phyloP scores from a whole-genome alignment of 345 rosid genomes.

The Salix exigua region DNA sequence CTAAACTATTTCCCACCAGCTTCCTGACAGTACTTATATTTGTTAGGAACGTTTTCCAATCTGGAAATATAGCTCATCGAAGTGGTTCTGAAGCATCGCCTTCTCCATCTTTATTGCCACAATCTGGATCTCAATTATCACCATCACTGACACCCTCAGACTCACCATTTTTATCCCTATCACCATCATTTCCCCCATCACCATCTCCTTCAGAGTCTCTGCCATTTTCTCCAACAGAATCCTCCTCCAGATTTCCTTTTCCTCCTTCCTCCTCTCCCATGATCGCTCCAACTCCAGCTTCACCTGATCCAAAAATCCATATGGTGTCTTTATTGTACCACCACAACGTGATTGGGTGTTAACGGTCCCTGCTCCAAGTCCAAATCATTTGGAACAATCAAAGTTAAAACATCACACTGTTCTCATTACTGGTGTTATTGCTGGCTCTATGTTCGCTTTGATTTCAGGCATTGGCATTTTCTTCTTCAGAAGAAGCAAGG shows the following conservation, averaged over 20 bases:
- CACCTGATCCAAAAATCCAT: slow-evolving; percentile 13
- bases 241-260: slow-evolving; percentile 23
- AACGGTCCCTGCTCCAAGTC: slow-evolving; percentile 31
- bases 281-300: slow-evolving; percentile 22
- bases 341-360: slow-evolving; percentile 12
- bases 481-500: slow-evolving; percentile 52
- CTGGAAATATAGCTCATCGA: slow-evolving; percentile 23
- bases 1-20: neutral
- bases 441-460: slow-evolving; percentile 40
- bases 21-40: slow-evolving; percentile 13
- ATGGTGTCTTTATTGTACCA: slow-evolving; percentile 16
- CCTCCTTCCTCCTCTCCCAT: slow-evolving; percentile 38
- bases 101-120: slow-evolving; percentile 9
- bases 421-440: slow-evolving; percentile 39
- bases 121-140: slow-evolving; percentile 23
- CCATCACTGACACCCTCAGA: slow-evolving; percentile 30
- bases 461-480: slow-evolving; percentile 34
- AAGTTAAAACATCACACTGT: slow-evolving; percentile 26
- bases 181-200: slow-evolving; percentile 21
- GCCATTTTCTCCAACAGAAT: slow-evolving; percentile 28
- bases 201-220: slow-evolving; percentile 32
- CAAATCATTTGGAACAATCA: slow-evolving; percentile 20
- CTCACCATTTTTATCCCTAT: neutral
- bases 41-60: slow-evolving; percentile 32
- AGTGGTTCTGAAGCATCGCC: slow-evolving; percentile 16